These are phyloP conservation scores for Sporopachydermia lactativora DNA, from an alignment of 805 yeast genomes.

Conservation along the genomic window DNA sequence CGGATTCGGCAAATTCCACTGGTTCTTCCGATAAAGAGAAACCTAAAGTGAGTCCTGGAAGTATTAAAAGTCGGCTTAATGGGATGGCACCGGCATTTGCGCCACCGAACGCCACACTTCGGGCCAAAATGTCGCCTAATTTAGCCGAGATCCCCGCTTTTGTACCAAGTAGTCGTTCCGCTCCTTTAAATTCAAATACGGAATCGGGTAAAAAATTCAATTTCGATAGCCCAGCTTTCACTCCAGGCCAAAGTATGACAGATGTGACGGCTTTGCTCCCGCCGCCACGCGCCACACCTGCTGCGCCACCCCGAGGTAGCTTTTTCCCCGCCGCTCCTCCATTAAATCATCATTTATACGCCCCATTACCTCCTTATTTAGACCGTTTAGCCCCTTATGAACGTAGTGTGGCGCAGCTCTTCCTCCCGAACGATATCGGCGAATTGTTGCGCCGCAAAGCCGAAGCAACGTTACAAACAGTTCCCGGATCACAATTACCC, in stretches of 20 bases:
- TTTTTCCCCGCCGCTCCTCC: conserved; percentile 26
- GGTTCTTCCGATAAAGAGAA: conserved; percentile 2
- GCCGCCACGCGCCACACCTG: conserved; percentile 5
- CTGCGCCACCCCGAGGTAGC: conserved; percentile 10
- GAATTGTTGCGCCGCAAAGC: conserved; percentile 58
- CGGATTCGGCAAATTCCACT: background rate
- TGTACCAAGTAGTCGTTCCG: conserved; percentile 22
- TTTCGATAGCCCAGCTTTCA: conserved; percentile 41
- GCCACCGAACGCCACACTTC: conserved; percentile 13
- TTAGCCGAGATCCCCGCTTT: conserved; percentile 20
- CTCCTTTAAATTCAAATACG: conserved; percentile 20
- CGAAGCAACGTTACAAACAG: conserved; percentile 64
- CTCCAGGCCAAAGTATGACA: conserved; percentile 21
- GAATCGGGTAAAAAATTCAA: conserved; percentile 41
- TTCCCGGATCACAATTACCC: conserved; percentile 49
- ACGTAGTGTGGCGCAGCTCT: conserved; percentile 52
- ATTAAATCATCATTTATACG: conserved; percentile 74
- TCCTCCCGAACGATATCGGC: conserved; percentile 59
- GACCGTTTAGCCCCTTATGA: conserved; percentile 56
- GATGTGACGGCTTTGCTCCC: conserved; percentile 4
- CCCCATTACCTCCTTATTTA: conserved; percentile 73
- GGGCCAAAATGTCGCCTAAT: conserved; percentile 22
- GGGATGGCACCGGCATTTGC: conserved; percentile 2
- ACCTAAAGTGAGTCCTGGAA: too few relatives aligned
- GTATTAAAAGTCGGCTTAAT: too few relatives aligned